These are phyloP conservation scores for Trametes elegans DNA, from an alignment of 768 basidiomycete species.

Conservation along the genomic window DNA sequence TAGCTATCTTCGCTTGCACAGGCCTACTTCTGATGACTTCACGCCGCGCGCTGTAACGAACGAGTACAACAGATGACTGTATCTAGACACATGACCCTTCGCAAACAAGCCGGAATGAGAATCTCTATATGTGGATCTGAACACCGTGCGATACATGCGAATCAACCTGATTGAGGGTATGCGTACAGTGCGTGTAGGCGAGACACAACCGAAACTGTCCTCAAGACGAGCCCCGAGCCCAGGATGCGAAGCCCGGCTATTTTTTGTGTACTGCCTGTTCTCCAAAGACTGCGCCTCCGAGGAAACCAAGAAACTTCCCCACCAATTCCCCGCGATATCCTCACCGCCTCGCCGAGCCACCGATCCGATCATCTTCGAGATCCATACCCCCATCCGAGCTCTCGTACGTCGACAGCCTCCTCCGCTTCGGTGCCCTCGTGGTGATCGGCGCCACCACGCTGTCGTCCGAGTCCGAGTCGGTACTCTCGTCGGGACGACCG, in stretches of 20 bases:
- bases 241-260: too few species aligned
- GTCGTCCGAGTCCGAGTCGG: slow-evolving; percentile 11
- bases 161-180: too few species aligned
- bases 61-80: too few species aligned
- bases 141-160: too few species aligned
- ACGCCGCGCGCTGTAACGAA: too few species aligned
- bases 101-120: too few species aligned
- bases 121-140: too few species aligned
- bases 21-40: slow-evolving; percentile 26
- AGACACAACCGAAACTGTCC: too few species aligned
- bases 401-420: slow-evolving; percentile 52
- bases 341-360: slow-evolving; percentile 37
- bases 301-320: background rate
- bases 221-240: background rate
- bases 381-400: slow-evolving; percentile 46
- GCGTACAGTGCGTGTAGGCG: too few species aligned
- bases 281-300: background rate
- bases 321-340: background rate
- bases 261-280: background rate
- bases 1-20: too few species aligned
- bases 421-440: slow-evolving; percentile 27
- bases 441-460: slow-evolving; percentile 17
- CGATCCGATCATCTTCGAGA: slow-evolving; percentile 41
- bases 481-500: background rate
- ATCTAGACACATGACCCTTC: too few species aligned